Conservation (phyloP, 345 rosid species). For the Lumnitzera racemosa region DNA sequence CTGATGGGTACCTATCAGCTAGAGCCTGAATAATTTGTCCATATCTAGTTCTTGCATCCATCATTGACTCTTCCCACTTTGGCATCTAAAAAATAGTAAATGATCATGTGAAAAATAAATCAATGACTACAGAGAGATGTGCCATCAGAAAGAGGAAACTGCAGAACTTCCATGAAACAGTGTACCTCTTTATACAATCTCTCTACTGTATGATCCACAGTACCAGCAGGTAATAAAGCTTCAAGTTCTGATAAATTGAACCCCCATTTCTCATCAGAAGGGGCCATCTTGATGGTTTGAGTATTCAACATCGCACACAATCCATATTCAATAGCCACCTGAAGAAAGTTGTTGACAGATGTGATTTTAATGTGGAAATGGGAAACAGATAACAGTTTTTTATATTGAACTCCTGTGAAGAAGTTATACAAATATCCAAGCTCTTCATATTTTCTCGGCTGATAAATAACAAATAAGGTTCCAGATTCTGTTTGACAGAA, state of each 20-base stretch:
- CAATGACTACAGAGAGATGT: no score
- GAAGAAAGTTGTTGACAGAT: conserved; percentile 1
- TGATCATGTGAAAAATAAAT: neutral
- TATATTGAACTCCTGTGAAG: no score
- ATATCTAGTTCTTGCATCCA: conserved; percentile 52
- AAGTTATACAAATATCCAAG: no score
- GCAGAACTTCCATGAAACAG: no score
- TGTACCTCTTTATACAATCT: conserved; percentile 55
- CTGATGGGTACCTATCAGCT: conserved; percentile 70
- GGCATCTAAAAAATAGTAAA: conserved; percentile 47
- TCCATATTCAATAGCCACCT: conserved; percentile 81
- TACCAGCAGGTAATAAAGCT: conserved; percentile 56
- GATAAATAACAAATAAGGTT: no score
- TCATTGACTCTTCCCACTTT: conserved; percentile 61
- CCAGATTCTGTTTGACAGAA: no score
- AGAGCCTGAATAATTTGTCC: conserved; percentile 48
- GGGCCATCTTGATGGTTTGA: conserved; percentile 56
- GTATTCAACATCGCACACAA: conserved; percentile 76
- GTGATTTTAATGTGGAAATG: neutral
- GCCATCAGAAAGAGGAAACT: no score
- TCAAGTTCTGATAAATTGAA: conserved; percentile 59
- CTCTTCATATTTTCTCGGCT: no score
- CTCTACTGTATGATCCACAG: conserved; percentile 49
- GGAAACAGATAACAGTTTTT: neutral
- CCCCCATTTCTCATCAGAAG: conserved; percentile 59